phyloP scores from a whole-genome alignment of 2,329 filamentous ascomycete genomes.

The Paecilomyces fulvus region DNA sequence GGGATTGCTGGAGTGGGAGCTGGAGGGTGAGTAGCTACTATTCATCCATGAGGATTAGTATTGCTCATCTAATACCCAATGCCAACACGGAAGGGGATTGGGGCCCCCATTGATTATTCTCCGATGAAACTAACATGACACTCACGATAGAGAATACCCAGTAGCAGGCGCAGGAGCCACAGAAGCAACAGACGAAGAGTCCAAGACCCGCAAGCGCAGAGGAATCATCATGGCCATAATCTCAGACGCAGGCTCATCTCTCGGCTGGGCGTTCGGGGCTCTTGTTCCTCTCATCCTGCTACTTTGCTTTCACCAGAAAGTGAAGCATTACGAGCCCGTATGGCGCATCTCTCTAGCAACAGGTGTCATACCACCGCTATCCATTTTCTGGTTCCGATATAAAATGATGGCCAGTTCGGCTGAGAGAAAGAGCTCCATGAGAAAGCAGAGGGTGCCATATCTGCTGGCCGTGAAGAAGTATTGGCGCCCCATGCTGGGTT shows the following conservation, averaged over 20 bases:
- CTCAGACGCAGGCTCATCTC: constrained; percentile 41
- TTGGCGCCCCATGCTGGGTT: constrained; percentile 41
- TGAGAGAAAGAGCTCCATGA: constrained; percentile 41
- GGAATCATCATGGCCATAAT: constrained; percentile 52
- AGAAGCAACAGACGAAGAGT: constrained; percentile 47
- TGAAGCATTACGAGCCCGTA: constrained; percentile 34
- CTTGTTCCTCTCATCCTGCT: constrained; percentile 45
- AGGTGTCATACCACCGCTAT: constrained; percentile 42
- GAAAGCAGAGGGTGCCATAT: constrained; percentile 41
- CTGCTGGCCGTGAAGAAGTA: constrained; percentile 42
- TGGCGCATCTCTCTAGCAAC: constrained; percentile 46
- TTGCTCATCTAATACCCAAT: too few species aligned
- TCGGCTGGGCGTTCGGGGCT: constrained; percentile 45
- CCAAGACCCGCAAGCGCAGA: constrained; percentile 36
- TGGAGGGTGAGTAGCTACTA: constrained; percentile 18
- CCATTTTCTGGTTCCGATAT: constrained; percentile 47
- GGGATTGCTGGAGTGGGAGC: constrained; percentile 39
- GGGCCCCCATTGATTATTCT: not conserved
- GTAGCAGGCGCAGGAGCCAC: constrained; percentile 40
- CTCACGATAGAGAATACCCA: constrained; percentile 39
- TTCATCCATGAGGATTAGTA: not conserved
- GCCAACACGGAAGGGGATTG: too few species aligned
- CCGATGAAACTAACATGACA: not conserved
- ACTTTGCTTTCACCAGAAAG: constrained; percentile 39
- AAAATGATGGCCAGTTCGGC: constrained; percentile 45